These are phyloP conservation scores for Exsudoporus floridanus DNA, from an alignment of 1,284 basidiomycete species.

Conservation along the genomic window DNA sequence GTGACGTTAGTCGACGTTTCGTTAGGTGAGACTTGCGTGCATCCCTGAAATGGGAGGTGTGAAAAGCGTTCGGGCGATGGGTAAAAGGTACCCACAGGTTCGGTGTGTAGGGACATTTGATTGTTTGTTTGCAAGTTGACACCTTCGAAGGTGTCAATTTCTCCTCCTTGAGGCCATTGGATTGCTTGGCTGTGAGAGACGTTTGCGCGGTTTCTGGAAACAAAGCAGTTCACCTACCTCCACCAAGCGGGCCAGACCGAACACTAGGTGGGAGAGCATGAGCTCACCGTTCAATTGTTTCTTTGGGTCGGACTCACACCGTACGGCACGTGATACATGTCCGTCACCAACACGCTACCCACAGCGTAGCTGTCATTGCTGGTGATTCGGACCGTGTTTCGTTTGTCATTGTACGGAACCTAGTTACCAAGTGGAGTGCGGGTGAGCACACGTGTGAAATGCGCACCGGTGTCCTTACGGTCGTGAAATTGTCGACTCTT, in stretches of 20 bases:
- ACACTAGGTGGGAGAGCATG: conserved; percentile 42
- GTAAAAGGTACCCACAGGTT: conserved; percentile 33
- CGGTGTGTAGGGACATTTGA: conserved; percentile 71
- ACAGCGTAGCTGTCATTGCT: conserved; percentile 56
- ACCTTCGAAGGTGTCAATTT: conserved; percentile 78
- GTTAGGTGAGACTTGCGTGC: conserved; percentile 48
- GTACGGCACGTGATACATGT: conserved; percentile 69
- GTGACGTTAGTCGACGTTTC: conserved; percentile 54
- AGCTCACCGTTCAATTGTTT: neutral
- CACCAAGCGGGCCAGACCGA: conserved; percentile 73
- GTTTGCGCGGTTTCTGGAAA: neutral
- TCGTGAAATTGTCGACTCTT: conserved; percentile 66
- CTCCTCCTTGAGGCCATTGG: conserved; percentile 63
- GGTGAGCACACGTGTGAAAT: neutral
- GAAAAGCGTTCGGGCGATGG: neutral
- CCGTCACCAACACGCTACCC: conserved; percentile 66
- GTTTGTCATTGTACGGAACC: conserved; percentile 57
- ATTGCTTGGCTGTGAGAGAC: conserved; percentile 44
- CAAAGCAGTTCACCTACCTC: conserved; percentile 23
- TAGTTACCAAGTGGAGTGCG: conserved; percentile 3
- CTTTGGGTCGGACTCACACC: conserved; percentile 43
- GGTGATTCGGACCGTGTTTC: conserved; percentile 68
- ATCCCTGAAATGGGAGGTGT: conserved; percentile 44
- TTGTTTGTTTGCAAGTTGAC: conserved; percentile 62
- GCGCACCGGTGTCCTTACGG: conserved; percentile 34